A percentile compares a stretch with the other conserved stretches of the same genome.
phyloP scores from a whole-genome alignment of 2,329 filamentous ascomycete species.

The Epichloe festucae region DNA sequence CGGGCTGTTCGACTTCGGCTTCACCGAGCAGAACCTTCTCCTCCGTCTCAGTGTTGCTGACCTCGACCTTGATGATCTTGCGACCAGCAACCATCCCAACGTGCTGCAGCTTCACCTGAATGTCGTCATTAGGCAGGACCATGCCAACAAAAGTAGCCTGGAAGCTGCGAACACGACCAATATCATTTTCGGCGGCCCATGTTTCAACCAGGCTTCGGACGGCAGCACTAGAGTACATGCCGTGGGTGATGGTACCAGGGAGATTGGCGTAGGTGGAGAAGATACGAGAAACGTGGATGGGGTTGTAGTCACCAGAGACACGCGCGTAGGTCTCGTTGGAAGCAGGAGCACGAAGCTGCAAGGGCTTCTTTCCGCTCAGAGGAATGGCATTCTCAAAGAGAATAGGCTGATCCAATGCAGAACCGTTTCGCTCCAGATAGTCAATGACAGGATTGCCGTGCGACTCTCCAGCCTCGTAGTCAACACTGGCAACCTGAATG shows the following conservation, averaged over 20 bases:
- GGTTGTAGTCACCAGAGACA: constrained; percentile 97
- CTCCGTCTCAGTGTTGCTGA: constrained; percentile 86
- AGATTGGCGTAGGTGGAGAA: constrained; percentile 94
- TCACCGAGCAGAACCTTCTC: constrained; percentile 93
- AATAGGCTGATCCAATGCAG: constrained; percentile 87
- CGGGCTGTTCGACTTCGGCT: constrained; percentile 94
- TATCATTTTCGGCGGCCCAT: constrained; percentile 97
- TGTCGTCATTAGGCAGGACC: constrained; percentile 92
- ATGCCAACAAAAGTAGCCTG: constrained; percentile 95
- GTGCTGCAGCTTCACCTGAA: constrained; percentile 90
- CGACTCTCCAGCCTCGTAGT: constrained; percentile 83
- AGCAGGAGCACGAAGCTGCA: constrained; percentile 79
- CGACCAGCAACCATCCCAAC: constrained; percentile 95
- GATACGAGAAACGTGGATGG: constrained; percentile 93
- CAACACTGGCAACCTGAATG: constrained; percentile 92
- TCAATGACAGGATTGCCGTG: constrained; percentile 95
- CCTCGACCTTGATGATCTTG: constrained; percentile 99
- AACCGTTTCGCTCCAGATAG: constrained; percentile 84
- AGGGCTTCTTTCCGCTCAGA: constrained; percentile 78
- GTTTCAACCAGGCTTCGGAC: constrained; percentile 94
- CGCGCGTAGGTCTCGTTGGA: constrained; percentile 97
- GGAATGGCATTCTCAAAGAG: constrained; percentile 97
- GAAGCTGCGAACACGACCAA: constrained; percentile 94
- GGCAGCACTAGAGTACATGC: constrained; percentile 97
- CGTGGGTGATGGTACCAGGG: constrained; percentile 94